Base-by-base conservation (phyloP, 2,329 filamentous ascomycete species). In the Trichophyton equinum region DNA sequence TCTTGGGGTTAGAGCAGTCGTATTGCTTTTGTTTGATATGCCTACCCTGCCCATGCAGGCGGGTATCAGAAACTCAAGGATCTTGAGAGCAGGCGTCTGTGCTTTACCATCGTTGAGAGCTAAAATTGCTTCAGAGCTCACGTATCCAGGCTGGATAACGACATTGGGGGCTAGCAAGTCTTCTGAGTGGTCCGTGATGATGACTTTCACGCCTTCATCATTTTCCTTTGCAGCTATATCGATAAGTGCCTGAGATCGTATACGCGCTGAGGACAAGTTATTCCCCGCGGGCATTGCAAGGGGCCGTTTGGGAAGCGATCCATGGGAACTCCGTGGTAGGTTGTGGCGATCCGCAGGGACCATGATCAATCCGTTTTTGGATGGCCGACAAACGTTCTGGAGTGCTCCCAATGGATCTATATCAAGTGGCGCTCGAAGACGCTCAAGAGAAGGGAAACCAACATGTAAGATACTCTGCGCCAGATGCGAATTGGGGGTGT, bases 221-320 rank as follows among this genome's bases (percentile, higher is more conserved):
- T 68, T 72, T 53, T 76, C 73, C 63, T 74, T 76, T 4, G 69
- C 68, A 1, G 73, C 72, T 68, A 73, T 74, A 30, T 77, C 75
- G 20, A 77, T 77, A 42, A 76, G 76, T 3, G 71, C 75, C 60
- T 76, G 75, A 1, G 75, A 75, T 20, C 76, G 74, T 46, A 77
- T 75, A 8, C 75, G 74, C 15, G 76, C 73, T 3, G 72, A 75
- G 1, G 71, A 76, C 62, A 78, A 59, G 56, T 77, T 77, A 57
- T 76, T 77, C 8, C 74, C 75, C 5, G 69, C 68, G 1, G 75
- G 75, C 11, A 77, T 66, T 8, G 74, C 75, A 60, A 75, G 66
- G 4, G 74, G 74, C 13, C 74, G 69, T 40, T 70, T 73, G 30
- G 67, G 73, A 42, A 76, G 69, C 13, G 75, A 75, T 15, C 74